Percentiles rank a stretch among this genome's conserved stretches.
These are phyloP conservation scores for Penicillium herquei DNA, from an alignment of 495 filamentous ascomycete species.

Conservation along the genomic window DNA sequence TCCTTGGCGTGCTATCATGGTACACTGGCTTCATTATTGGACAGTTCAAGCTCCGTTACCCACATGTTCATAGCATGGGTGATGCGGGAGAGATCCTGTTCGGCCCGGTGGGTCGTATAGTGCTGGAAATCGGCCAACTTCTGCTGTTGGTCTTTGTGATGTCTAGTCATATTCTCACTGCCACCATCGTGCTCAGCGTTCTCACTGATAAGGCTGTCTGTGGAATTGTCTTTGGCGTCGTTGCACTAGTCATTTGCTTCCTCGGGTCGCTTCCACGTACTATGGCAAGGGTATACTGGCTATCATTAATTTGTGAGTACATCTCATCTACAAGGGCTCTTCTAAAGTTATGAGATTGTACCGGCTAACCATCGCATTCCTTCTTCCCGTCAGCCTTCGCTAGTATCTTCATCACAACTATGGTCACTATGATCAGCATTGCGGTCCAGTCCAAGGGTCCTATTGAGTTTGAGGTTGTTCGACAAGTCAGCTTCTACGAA, in stretches of 20 bases:
- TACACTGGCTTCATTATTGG: conserved; percentile 24
- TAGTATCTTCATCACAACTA: too few relatives aligned
- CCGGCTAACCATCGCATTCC: too few relatives aligned
- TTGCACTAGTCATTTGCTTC: not conserved
- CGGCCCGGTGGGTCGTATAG: conserved; percentile 37
- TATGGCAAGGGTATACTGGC: not conserved
- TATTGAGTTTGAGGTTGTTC: too few relatives aligned
- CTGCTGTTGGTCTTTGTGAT: not conserved
- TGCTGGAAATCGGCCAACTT: not conserved
- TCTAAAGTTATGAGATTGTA: too few relatives aligned
- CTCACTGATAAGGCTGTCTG: not conserved
- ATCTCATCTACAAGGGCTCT: not conserved
- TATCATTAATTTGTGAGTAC: not conserved
- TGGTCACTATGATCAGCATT: too few relatives aligned
- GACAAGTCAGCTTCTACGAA: too few relatives aligned
- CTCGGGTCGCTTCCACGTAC: not conserved
- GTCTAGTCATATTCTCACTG: not conserved
- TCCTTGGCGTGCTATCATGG: conserved; percentile 55
- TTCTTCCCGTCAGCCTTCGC: too few relatives aligned
- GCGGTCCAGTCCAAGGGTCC: too few relatives aligned
- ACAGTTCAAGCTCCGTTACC: conserved; percentile 23
- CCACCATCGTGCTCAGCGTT: not conserved
- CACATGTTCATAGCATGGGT: conserved; percentile 39
- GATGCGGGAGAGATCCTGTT: conserved; percentile 66
- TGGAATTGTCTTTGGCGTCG: not conserved